Conservation (phyloP, 371 early-diverging fungal species). For the Lichtheimia ramosa region DNA sequence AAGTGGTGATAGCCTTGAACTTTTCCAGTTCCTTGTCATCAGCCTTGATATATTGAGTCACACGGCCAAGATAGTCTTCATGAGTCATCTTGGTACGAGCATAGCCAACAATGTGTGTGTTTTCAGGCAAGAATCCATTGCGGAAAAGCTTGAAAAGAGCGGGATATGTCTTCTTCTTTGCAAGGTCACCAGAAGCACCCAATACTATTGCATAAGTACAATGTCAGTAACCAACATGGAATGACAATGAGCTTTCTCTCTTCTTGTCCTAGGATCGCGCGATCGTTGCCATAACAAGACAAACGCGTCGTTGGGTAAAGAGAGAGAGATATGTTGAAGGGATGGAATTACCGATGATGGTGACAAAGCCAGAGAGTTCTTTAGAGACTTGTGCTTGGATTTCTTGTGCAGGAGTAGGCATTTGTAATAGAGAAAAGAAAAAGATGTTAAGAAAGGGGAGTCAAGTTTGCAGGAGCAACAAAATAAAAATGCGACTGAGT, state of each 20-base stretch:
- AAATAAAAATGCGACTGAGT: slow-evolving; percentile 13
- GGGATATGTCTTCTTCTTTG: slow-evolving; percentile 97
- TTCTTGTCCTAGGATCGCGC: neutral
- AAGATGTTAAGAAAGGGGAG: slow-evolving; percentile 1
- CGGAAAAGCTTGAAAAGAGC: slow-evolving; percentile 87
- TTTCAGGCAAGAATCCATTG: slow-evolving; percentile 76
- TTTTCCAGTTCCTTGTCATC: slow-evolving; percentile 39
- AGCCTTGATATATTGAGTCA: slow-evolving; percentile 76
- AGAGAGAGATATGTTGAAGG: neutral
- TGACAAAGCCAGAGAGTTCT: slow-evolving; percentile 43
- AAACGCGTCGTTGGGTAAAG: neutral
- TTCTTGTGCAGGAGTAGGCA: slow-evolving; percentile 40
- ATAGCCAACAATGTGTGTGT: slow-evolving; percentile 89
- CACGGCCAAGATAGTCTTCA: slow-evolving; percentile 79
- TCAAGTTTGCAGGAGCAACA: neutral
- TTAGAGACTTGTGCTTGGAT: slow-evolving; percentile 38
- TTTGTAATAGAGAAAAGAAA: slow-evolving; percentile 1
- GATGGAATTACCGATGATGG: slow-evolving; percentile 47
- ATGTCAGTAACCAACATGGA: neutral
- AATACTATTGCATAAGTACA: slow-evolving; percentile 51
- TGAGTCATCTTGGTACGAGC: slow-evolving; percentile 87
- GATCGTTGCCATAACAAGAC: neutral
- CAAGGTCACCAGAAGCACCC: slow-evolving; percentile 91
- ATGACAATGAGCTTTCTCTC: neutral
- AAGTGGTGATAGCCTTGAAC: slow-evolving; percentile 80